Evolutionary conservation across 495 filamentous ascomycete species (phyloP).

Genomic region (Neurospora tetrasperma): DNA sequence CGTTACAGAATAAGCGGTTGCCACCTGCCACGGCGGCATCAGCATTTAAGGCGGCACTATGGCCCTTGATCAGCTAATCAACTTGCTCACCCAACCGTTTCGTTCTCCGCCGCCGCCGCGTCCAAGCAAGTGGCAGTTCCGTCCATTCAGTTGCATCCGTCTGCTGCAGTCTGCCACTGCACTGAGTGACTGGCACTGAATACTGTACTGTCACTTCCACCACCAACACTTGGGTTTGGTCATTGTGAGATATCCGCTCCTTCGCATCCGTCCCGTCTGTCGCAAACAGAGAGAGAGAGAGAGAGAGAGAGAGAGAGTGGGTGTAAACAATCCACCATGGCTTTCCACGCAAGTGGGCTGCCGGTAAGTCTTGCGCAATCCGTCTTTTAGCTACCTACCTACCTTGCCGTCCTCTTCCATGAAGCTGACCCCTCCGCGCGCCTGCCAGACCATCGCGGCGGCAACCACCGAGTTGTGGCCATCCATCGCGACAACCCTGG

Average conservation of each 20-base stretch:
- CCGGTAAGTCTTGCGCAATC: constrained; percentile 22
- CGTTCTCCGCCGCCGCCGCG: neutral
- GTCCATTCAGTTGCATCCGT: neutral
- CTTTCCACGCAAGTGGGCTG: constrained; percentile 33
- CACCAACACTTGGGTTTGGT: neutral
- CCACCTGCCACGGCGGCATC: neutral
- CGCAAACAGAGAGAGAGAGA: constrained; percentile 3
- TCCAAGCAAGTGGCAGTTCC: neutral
- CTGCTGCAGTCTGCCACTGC: constrained; percentile 4
- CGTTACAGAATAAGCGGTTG: neutral
- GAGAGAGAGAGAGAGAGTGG: constrained; percentile 8
- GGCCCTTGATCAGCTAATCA: constrained; percentile 4
- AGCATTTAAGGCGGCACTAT: neutral
- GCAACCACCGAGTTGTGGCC: constrained; percentile 46
- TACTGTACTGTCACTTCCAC: neutral
- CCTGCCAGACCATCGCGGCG: constrained; percentile 34
- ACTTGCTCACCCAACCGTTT: neutral
- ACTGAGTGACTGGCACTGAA: neutral
- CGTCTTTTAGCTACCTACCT: neutral
- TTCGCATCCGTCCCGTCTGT: neutral
- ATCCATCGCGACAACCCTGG: constrained; percentile 39
- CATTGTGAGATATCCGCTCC: neutral
- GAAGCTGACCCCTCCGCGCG: neutral
- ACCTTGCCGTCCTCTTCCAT: neutral
- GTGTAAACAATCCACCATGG: constrained; percentile 20